Conservation (phyloP, 495 filamentous ascomycete genomes). For the Aspergillus diversus region DNA sequence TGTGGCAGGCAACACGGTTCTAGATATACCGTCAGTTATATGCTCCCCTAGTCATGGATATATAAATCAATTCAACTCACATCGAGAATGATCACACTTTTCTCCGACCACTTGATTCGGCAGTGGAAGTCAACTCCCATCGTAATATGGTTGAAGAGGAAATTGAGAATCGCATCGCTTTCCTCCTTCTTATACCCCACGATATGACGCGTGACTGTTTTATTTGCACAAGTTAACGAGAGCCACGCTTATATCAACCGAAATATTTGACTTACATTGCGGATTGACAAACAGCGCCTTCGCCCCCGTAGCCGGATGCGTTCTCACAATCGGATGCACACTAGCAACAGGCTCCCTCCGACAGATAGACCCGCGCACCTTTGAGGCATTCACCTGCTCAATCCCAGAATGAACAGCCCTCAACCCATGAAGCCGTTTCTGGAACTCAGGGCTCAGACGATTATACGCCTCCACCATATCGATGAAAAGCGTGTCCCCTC, state of each 20-base stretch:
- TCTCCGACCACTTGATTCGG: constrained; percentile 1
- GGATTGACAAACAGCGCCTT: not conserved
- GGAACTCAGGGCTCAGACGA: constrained; percentile 59
- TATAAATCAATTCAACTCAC: no score
- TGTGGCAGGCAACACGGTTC: not conserved
- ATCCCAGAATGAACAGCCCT: constrained; percentile 64
- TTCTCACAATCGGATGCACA: constrained; percentile 15
- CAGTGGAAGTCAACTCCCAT: not conserved
- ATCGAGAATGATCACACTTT: constrained; percentile 11
- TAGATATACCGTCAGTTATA: not conserved
- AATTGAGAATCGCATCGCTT: not conserved
- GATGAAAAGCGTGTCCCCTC: constrained; percentile 67
- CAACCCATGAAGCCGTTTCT: constrained; percentile 63
- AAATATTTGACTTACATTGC: not conserved
- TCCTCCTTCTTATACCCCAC: constrained; percentile 10
- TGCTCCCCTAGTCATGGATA: not conserved
- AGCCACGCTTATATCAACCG: not conserved
- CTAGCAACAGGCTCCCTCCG: constrained; percentile 48
- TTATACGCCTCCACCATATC: constrained; percentile 66
- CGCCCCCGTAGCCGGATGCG: constrained; percentile 11
- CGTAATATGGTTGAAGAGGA: constrained; percentile 8
- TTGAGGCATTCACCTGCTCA: constrained; percentile 61
- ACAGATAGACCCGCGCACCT: constrained; percentile 55
- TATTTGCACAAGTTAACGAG: not conserved
- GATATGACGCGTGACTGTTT: constrained; percentile 3